phyloP scores from a whole-genome alignment of 2,329 filamentous ascomycete genomes.

The Neonectria sp. region DNA sequence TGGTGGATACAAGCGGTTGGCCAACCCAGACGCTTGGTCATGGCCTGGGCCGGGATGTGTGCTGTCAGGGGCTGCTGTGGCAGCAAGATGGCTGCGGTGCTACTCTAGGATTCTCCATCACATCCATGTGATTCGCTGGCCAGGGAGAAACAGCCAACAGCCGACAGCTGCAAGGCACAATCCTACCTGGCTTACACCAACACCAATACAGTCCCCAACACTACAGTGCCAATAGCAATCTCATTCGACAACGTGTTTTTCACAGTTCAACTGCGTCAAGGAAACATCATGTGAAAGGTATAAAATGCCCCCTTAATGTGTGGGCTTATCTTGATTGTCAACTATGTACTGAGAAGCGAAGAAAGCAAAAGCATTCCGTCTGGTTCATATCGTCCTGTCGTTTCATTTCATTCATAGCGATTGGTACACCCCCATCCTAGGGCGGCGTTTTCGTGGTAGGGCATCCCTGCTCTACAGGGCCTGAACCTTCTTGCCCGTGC shows the following conservation, averaged over 20 bases:
- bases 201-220: not conserved
- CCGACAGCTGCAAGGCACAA: not conserved
- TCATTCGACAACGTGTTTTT: not conserved
- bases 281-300: constrained; percentile 4
- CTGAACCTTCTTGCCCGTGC: constrained; percentile 58
- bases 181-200: not conserved
- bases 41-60: not conserved
- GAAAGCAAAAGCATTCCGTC: constrained; percentile 32
- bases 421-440: constrained; percentile 37
- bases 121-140: not conserved
- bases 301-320: constrained; percentile 16
- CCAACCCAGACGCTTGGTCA: not conserved
- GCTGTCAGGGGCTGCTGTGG: not conserved
- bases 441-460: constrained; percentile 30
- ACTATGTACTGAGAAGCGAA: constrained; percentile 43
- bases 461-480: constrained; percentile 25
- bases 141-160: not conserved
- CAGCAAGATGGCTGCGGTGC: not conserved
- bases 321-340: constrained; percentile 24
- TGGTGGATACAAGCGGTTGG: not conserved
- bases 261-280: not conserved
- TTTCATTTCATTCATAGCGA: constrained; percentile 44
- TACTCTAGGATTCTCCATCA: not conserved
- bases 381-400: constrained; percentile 34
- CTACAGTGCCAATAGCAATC: not conserved